Percentiles rank a stretch among this genome's conserved stretches.
Evolutionary conservation across 139 green algal genomes (phyloP).

Genomic region (Micromonas commoda): DNA sequence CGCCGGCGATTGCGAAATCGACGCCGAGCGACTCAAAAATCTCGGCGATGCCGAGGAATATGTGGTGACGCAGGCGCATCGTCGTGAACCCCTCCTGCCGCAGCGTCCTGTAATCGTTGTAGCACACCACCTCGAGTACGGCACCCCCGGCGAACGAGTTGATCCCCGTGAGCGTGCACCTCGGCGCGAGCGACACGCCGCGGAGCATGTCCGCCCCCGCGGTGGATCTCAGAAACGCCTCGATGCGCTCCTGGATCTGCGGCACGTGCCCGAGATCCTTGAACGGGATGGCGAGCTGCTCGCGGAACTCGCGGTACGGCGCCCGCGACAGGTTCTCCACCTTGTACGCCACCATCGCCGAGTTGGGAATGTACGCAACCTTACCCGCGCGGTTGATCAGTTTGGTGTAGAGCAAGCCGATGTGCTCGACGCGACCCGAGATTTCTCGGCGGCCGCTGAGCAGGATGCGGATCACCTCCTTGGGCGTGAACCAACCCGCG

Average conservation of each 20-base stretch:
- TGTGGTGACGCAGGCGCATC: constrained; percentile 10
- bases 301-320: constrained; percentile 13
- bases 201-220: neutral
- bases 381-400: constrained; percentile 12
- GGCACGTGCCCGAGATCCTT: constrained; percentile 2
- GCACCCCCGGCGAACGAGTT: constrained; percentile 6
- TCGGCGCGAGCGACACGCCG: constrained; percentile 6
- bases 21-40: neutral
- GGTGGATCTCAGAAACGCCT: neutral
- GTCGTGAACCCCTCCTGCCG: neutral
- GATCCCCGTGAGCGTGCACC: constrained; percentile 17
- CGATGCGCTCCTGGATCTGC: neutral
- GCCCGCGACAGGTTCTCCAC: constrained; percentile 6
- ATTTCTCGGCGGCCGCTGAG: neutral
- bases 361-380: constrained; percentile 15
- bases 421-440: constrained; percentile 2
- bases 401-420: constrained; percentile 5
- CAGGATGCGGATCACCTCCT: neutral
- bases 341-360: constrained; percentile 2
- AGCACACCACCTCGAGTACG: constrained; percentile 1
- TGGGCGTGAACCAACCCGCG: neutral
- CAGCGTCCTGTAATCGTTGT: constrained; percentile 3
- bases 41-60: constrained; percentile 1
- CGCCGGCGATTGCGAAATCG: neutral
- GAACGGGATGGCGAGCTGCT: constrained; percentile 5